A percentile compares a stretch with the other conserved stretches of the same genome.
Conservation (phyloP, 2,329 filamentous ascomycete genomes). For the Alternaria longipes region DNA sequence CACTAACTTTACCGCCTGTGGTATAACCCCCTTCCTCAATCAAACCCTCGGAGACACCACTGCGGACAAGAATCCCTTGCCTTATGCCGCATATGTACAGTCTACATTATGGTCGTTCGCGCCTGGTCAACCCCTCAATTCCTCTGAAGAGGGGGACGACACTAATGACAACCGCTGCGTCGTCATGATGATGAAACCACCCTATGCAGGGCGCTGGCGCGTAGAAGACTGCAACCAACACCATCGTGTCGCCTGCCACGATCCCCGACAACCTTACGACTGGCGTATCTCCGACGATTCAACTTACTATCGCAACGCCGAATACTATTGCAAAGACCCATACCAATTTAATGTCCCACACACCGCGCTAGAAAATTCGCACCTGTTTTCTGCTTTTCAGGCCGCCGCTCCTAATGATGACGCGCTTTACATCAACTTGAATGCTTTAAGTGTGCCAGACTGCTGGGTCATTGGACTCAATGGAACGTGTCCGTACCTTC, state of each 20-base stretch:
- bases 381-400: slow-evolving; percentile 56
- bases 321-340: slow-evolving; percentile 58
- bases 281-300: slow-evolving; percentile 62
- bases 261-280: slow-evolving; percentile 62
- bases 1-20: slow-evolving; percentile 63
- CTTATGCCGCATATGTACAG: slow-evolving; percentile 62
- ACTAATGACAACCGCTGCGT: slow-evolving; percentile 62
- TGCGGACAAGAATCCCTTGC: slow-evolving; percentile 57
- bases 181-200: slow-evolving; percentile 58
- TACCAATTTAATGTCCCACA: slow-evolving; percentile 66
- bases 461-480: slow-evolving; percentile 70
- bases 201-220: slow-evolving; percentile 65
- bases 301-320: slow-evolving; percentile 56
- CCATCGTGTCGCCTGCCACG: slow-evolving; percentile 66
- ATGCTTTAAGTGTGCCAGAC: slow-evolving; percentile 63
- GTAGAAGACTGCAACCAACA: slow-evolving; percentile 63
- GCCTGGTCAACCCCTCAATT: slow-evolving; percentile 63
- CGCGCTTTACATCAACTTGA: slow-evolving; percentile 67
- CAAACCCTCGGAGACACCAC: slow-evolving; percentile 61
- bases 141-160: slow-evolving; percentile 39
- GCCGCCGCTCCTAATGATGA: slow-evolving; percentile 16
- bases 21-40: slow-evolving; percentile 69
- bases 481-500: slow-evolving; percentile 66
- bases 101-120: slow-evolving; percentile 70
- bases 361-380: slow-evolving; percentile 70